phyloP scores from a whole-genome alignment of 1,284 basidiomycete species.

The Ustilago xerochloae region DNA sequence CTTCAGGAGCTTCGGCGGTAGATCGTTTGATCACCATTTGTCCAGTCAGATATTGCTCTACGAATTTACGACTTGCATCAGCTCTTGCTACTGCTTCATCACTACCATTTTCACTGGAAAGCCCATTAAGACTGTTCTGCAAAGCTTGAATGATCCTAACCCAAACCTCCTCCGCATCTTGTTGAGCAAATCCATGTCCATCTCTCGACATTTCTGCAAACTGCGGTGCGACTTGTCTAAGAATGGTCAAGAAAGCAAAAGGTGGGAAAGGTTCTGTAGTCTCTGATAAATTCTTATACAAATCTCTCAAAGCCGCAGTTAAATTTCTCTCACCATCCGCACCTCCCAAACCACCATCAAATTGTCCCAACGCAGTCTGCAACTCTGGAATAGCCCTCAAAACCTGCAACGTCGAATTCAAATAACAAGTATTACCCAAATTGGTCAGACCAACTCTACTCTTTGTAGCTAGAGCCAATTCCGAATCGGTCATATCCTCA shows the following conservation, averaged over 20 bases:
- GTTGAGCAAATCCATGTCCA: conserved; percentile 79
- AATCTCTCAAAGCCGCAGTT: conserved; percentile 75
- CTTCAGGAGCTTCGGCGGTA: conserved; percentile 78
- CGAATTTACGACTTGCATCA: conserved; percentile 71
- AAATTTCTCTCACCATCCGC: conserved; percentile 69
- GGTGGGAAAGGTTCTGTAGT: conserved; percentile 85
- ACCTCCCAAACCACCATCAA: conserved; percentile 48
- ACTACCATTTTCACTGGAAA: conserved; percentile 15
- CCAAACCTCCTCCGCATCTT: conserved; percentile 97
- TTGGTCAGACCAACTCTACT: conserved; percentile 60
- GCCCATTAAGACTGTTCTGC: conserved; percentile 72
- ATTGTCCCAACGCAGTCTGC: conserved; percentile 69
- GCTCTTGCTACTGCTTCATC: conserved; percentile 5
- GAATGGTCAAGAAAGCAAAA: conserved; percentile 75
- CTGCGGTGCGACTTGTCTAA: conserved; percentile 86
- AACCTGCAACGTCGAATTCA: conserved; percentile 94
- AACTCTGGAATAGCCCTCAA: conserved; percentile 90
- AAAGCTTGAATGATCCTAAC: conserved; percentile 83
- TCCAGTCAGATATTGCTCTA: conserved; percentile 86
- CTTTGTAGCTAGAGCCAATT: conserved; percentile 78
- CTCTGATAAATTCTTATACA: conserved; percentile 79
- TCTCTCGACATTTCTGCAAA: conserved; percentile 78
- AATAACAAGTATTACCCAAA: conserved; percentile 89
- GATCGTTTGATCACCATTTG: conserved; percentile 79
- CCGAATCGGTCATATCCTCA: conserved; percentile 85